Conservation (phyloP, 176 grass and related monocot species). For the Dendrocalamus sinicus region DNA sequence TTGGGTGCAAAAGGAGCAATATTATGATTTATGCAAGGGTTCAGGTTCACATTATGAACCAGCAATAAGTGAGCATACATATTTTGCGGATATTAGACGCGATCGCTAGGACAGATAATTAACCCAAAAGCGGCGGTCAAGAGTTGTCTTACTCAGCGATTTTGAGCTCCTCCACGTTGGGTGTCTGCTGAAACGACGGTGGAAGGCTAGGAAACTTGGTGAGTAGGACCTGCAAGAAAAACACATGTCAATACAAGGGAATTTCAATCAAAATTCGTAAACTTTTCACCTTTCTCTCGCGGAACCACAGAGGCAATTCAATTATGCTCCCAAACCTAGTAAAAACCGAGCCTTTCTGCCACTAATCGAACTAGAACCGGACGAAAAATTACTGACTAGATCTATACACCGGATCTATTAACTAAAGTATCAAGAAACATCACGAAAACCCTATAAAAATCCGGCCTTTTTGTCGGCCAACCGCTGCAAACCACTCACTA, state of each 20-base stretch:
- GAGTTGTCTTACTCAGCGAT: slow-evolving; percentile 68
- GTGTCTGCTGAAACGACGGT: slow-evolving; percentile 72
- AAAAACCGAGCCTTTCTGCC: neutral
- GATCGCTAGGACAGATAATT: neutral
- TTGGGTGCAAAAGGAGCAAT: neutral
- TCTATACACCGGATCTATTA: neutral
- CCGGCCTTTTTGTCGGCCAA: neutral
- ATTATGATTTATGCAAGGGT: neutral
- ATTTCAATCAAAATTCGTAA: neutral
- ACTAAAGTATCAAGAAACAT: neutral
- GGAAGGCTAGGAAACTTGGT: slow-evolving; percentile 94
- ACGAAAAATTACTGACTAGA: neutral
- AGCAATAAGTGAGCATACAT: neutral
- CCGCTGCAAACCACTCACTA: neutral
- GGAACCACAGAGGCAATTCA: neutral
- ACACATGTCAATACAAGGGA: neutral
- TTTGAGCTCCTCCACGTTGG: slow-evolving; percentile 80
- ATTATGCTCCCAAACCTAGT: neutral
- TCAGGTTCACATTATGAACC: neutral
- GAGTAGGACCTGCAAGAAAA: slow-evolving; percentile 66
- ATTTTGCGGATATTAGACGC: neutral
- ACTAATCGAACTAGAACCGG: neutral
- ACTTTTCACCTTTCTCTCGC: neutral
- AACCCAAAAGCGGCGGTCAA: neutral
- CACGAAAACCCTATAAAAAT: neutral